Evolutionary conservation across 768 basidiomycete genomes (phyloP), one percentile per base, ranked within the genome.

Genomic region (Termitomyces sp.): DNA sequence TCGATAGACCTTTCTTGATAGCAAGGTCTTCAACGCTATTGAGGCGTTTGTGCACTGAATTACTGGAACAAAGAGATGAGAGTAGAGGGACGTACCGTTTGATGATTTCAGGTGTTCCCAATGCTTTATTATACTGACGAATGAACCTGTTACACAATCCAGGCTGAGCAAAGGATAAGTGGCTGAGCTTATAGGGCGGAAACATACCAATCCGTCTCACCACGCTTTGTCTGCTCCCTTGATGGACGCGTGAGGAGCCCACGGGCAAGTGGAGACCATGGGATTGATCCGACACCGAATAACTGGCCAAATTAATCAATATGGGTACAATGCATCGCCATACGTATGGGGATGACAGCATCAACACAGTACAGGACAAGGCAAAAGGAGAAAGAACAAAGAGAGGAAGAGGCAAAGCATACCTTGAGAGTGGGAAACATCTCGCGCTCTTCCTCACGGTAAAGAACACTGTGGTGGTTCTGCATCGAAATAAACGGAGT

Each of bases 401-500:
- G 1, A 11, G 12, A 18, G 7, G 3, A 16, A 36, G 6, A 15
- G 15, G 20, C 12, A 3, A 11, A 16, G 0, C n/a, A 3, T 27
- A 79, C 81, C 72, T 82, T 81, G 36, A 83, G 69, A 1, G 79
- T 80, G 2, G 86, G 86, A 63, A 85, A 81, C 82, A 84, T 83
- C 63, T 84, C 83, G 2, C 82, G 73, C 64, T 84, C 85, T 65
- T 88, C 86, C 66, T 88, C 87, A 16, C 86, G 74, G 63, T 88
- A 88, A 13, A 83, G 65, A 9, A 85, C 68, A 59, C 72, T 83
- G 67, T 88, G 81, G 58, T 84, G 83, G 64, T 88, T 88, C 68
- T 88, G 86, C 85, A 87, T 85, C 0, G 82, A 83, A 65, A 87
- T 83, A 70, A 88, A 87, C 1, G 81, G 81, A 0, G 81, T 83